Evolutionary conservation across 768 basidiomycete species (phyloP).

Genomic region (Kondoa malvinella): DNA sequence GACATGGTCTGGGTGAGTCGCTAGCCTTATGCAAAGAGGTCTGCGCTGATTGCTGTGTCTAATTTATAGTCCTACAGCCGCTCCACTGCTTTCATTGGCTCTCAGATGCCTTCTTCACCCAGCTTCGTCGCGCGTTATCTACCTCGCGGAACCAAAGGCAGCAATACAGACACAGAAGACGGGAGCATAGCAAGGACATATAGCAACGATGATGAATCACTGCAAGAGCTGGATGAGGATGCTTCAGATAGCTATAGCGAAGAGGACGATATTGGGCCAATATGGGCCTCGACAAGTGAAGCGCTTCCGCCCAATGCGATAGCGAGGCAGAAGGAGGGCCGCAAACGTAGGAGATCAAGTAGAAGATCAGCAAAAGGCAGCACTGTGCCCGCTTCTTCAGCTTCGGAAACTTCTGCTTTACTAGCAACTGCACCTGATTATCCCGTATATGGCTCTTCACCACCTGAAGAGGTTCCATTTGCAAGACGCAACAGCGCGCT

Average conservation of each 20-base stretch:
- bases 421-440: not conserved
- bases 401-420: not conserved
- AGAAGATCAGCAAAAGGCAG: not conserved
- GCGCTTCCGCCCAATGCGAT: not conserved
- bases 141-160: not conserved
- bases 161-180: not conserved
- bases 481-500: not conserved
- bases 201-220: not conserved
- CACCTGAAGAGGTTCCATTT: not conserved
- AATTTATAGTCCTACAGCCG: not conserved
- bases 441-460: not conserved
- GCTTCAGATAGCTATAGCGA: not conserved
- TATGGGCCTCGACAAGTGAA: not conserved
- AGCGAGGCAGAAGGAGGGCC: not conserved
- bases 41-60: not conserved
- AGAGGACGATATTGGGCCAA: not conserved
- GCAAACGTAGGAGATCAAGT: not conserved
- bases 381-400: not conserved
- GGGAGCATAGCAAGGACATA: not conserved
- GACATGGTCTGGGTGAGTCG: slow-evolving; percentile 5
- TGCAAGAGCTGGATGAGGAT: not conserved
- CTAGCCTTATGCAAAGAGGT: not conserved
- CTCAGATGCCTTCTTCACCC: not conserved
- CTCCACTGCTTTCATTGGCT: not conserved
- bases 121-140: not conserved